Evolutionary conservation across 208 protist species (phyloP).

Genomic region (Trypanosoma mega): DNA sequence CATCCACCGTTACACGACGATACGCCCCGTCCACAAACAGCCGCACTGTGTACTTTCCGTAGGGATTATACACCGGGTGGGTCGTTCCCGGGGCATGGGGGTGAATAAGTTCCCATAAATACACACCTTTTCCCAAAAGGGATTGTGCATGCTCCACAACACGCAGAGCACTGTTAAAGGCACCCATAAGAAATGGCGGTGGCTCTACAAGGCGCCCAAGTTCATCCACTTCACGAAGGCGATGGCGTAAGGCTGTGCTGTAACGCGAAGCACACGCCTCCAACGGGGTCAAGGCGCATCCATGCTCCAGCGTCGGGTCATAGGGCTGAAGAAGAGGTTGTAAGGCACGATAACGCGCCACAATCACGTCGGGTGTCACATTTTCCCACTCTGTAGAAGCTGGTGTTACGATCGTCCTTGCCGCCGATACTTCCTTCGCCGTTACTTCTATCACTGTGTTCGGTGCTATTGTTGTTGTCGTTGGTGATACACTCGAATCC

Average conservation of each 20-base stretch:
- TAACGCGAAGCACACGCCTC: conserved; percentile 73
- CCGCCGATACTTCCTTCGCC: too few species aligned
- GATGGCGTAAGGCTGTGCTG: conserved; percentile 79
- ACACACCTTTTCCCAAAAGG: conserved; percentile 46
- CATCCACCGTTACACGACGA: conserved; percentile 85
- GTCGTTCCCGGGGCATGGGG: conserved; percentile 75
- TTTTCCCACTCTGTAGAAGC: conserved; percentile 36
- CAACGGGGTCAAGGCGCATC: conserved; percentile 63
- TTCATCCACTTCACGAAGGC: conserved; percentile 64
- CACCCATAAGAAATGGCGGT: conserved; percentile 89
- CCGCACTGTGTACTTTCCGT: conserved; percentile 90
- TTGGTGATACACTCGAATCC: too few species aligned
- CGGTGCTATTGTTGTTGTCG: too few species aligned
- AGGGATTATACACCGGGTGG: conserved; percentile 90
- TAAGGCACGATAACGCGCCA: conserved; percentile 59
- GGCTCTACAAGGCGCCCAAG: conserved; percentile 53
- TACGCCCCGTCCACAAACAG: conserved; percentile 85
- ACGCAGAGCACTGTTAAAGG: conserved; percentile 83
- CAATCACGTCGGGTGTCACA: conserved; percentile 30
- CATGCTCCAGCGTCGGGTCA: conserved; percentile 51
- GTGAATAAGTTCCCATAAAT: conserved; percentile 90
- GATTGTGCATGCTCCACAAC: conserved; percentile 63
- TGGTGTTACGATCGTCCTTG: too few species aligned
- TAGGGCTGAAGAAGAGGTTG: conserved; percentile 79
- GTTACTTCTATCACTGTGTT: too few species aligned